Base-by-base conservation (phyloP, 768 basidiomycete species). In the Candolleomyces eurysporus region DNA sequence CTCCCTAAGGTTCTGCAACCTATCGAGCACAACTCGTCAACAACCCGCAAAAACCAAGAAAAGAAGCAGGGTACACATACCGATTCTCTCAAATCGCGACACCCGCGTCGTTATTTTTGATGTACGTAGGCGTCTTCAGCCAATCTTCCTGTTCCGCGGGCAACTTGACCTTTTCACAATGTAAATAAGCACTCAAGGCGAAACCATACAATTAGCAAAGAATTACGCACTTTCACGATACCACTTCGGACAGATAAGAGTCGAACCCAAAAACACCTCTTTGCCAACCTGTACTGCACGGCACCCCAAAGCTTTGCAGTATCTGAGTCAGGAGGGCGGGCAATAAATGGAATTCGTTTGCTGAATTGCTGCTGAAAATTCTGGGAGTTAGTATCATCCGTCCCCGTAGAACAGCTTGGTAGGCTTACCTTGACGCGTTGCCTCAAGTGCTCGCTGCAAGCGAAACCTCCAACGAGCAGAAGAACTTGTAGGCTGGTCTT, bases 381-480 rank as follows among this genome's bases (percentile, higher is more conserved):
- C 53, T 59, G 56, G 60, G 58, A 39, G 26, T 26, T 36, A 40
- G 58, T 57, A 26, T 26, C 26, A 26, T 26, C 26, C 26, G 2
- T 26, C 26, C 26, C 26, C 4, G 26, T 26, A 26, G 4, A 26
- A 2, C 4, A 26, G 26, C 26, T 83, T 62, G 26, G 26, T 26
- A 26, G 26, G 26, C 26, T 26, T 57, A 88, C 91, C 80, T 92
- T 83, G 45, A 94, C 88, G 63, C 85, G 83, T 68, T 84, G 81
- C 75, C 90, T 92, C 64, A 94, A 78, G 73, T 96, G 94, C 70
- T 92, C 88, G 72, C 90, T 90, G 7, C 88, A 91, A 55, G 89
- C 89, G 73, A 96, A 95, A 58, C 93, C 93, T 74, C 93, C 93
- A 70, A 96, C 93, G 68, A 94, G 85, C 65, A 96, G 84, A 56